These are phyloP conservation scores for Ettlia oleoabundans DNA, from an alignment of 139 green algal genomes.

Conservation along the genomic window DNA sequence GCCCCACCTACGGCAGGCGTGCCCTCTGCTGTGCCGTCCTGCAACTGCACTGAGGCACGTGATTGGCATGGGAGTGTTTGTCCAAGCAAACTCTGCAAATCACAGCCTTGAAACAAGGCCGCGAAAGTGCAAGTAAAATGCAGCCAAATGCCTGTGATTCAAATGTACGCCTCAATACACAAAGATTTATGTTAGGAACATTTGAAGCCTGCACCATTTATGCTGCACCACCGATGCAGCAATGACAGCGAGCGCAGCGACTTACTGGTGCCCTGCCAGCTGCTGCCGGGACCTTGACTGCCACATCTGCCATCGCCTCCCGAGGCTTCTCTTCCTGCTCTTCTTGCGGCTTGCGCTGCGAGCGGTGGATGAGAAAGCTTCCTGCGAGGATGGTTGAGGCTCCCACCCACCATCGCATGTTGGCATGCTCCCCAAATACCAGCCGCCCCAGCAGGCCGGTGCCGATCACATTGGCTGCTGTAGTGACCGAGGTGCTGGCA, in stretches of 20 bases:
- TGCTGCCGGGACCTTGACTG: background rate
- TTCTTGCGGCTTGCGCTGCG: background rate
- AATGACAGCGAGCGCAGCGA: background rate
- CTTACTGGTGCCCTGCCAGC: background rate
- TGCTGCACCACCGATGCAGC: background rate
- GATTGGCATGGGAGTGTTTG: too few relatives aligned
- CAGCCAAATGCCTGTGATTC: too few relatives aligned
- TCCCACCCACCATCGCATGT: conserved; percentile 30
- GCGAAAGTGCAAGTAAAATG: too few relatives aligned
- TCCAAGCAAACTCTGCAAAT: too few relatives aligned
- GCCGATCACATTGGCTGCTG: conserved; percentile 14
- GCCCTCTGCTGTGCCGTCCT: too few relatives aligned
- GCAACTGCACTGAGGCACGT: too few relatives aligned
- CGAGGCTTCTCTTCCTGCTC: background rate
- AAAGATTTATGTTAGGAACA: too few relatives aligned
- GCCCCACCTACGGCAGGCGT: too few relatives aligned
- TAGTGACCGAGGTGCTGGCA: conserved; percentile 10
- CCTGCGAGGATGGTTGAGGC: conserved; percentile 15
- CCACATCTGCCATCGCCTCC: background rate
- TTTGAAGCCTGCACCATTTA: too few relatives aligned
- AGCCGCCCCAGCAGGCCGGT: conserved; percentile 18
- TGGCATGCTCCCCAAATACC: conserved; percentile 23
- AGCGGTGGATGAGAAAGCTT: conserved; percentile 1
- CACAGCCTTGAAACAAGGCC: too few relatives aligned
- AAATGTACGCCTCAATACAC: too few relatives aligned